A percentile compares a stretch with the other conserved stretches of the same genome.
These are phyloP conservation scores for Geotrichum citri-aurantii DNA, from an alignment of 1,139 yeast species.

Conservation along the genomic window DNA sequence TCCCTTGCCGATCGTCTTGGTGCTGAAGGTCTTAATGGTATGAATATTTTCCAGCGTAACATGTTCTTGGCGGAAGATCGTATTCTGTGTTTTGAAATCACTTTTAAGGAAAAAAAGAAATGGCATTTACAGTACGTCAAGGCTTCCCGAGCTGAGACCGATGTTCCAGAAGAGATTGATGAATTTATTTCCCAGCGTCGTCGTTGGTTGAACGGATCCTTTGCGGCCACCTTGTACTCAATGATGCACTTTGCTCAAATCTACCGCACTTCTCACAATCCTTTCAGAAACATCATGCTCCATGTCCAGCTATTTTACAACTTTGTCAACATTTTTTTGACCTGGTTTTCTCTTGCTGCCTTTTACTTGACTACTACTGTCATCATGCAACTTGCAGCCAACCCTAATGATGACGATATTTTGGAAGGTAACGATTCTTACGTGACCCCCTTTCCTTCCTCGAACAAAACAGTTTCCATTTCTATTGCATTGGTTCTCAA, in stretches of 20 bases:
- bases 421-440: neutral
- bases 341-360: slow-evolving; percentile 80
- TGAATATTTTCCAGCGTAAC: slow-evolving; percentile 77
- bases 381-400: slow-evolving; percentile 39
- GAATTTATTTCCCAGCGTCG: slow-evolving; percentile 89
- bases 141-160: slow-evolving; percentile 90
- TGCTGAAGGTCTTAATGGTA: slow-evolving; percentile 44
- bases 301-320: slow-evolving; percentile 77
- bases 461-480: slow-evolving; percentile 21
- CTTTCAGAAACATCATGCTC: slow-evolving; percentile 61
- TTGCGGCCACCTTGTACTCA: slow-evolving; percentile 88
- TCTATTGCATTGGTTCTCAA: slow-evolving; percentile 36
- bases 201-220: slow-evolving; percentile 95
- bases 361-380: slow-evolving; percentile 68
- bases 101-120: slow-evolving; percentile 67
- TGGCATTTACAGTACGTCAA: slow-evolving; percentile 89
- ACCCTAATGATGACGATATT: slow-evolving; percentile 26
- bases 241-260: slow-evolving; percentile 66
- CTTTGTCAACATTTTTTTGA: slow-evolving; percentile 55
- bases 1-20: slow-evolving; percentile 42
- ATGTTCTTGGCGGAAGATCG: slow-evolving; percentile 97
- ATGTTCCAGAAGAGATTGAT: slow-evolving; percentile 83
- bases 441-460: slow-evolving; percentile 13
- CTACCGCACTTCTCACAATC: slow-evolving; percentile 73
- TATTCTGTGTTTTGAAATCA: slow-evolving; percentile 87